Evolutionary conservation across 192 early-diverging fungal genomes (phyloP).

Genomic region (Podila verticillata): DNA sequence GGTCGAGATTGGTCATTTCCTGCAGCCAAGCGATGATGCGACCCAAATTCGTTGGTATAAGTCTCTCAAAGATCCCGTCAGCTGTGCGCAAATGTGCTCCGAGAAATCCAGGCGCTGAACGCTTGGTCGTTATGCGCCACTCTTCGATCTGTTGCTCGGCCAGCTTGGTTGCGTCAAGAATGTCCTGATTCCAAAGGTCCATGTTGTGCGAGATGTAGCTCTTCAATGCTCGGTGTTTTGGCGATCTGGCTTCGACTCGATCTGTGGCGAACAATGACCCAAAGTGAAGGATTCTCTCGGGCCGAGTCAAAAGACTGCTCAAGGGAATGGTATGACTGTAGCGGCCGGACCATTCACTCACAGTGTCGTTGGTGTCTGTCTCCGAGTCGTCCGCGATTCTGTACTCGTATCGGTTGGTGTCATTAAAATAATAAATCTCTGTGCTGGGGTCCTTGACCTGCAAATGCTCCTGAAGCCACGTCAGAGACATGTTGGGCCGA

Average conservation of each 20-base stretch:
- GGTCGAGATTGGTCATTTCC: constrained; percentile 33
- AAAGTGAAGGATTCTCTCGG: constrained; percentile 51
- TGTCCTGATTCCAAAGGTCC: constrained; percentile 48
- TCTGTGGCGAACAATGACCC: constrained; percentile 54
- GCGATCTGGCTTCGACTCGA: constrained; percentile 29
- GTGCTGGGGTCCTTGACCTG: constrained; percentile 18
- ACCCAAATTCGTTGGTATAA: constrained; percentile 26
- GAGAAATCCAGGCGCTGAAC: constrained; percentile 44
- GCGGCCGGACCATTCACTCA: background rate
- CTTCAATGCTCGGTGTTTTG: constrained; percentile 9
- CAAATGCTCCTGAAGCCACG: constrained; percentile 31
- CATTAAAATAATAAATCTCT: constrained; percentile 43
- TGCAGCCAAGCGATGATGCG: constrained; percentile 28
- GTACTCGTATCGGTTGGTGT: constrained; percentile 30
- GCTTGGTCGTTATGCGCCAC: constrained; percentile 12
- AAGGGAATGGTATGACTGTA: constrained; percentile 21
- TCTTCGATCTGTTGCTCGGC: constrained; percentile 33
- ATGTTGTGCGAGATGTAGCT: constrained; percentile 33
- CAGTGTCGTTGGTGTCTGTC: constrained; percentile 15
- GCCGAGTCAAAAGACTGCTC: constrained; percentile 26
- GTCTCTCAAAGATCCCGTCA: constrained; percentile 50
- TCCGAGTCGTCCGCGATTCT: constrained; percentile 37
- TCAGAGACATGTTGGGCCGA: constrained; percentile 32
- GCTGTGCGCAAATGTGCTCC: constrained; percentile 53
- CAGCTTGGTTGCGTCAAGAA: constrained; percentile 32